Percentiles rank a stretch among this genome's conserved stretches.
These are phyloP conservation scores for Alternaria atra DNA, from an alignment of 2,329 filamentous ascomycete genomes.

Conservation along the genomic window DNA sequence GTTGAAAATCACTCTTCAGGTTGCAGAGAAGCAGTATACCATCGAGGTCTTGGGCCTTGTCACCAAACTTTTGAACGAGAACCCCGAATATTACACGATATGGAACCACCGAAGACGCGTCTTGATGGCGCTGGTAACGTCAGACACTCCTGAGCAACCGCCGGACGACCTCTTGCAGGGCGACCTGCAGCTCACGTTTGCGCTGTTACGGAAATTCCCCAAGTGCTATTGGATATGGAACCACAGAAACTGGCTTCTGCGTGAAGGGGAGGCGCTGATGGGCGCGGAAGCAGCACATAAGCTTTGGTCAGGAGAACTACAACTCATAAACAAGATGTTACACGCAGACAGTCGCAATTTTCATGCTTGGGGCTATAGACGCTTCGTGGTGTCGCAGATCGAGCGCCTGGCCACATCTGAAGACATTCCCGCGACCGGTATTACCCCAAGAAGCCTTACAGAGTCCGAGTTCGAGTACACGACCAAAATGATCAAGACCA, in stretches of 20 bases:
- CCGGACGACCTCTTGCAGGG: constrained; percentile 67
- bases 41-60: constrained; percentile 71
- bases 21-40: constrained; percentile 59
- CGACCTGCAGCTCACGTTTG: constrained; percentile 84
- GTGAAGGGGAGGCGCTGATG: constrained; percentile 73
- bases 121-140: constrained; percentile 68
- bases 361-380: constrained; percentile 93
- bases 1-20: constrained; percentile 36
- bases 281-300: constrained; percentile 63
- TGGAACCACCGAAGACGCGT: constrained; percentile 86
- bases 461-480: constrained; percentile 90
- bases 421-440: constrained; percentile 1
- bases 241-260: constrained; percentile 85
- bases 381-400: constrained; percentile 77
- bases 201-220: constrained; percentile 82
- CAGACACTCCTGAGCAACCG: constrained; percentile 29
- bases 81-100: constrained; percentile 90
- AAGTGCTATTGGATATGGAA: constrained; percentile 99
- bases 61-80: constrained; percentile 76
- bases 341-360: constrained; percentile 88
- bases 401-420: constrained; percentile 62
- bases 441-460: constrained; percentile 65
- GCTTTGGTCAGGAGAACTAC: constrained; percentile 87
- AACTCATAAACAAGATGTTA: constrained; percentile 87
- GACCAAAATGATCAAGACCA: constrained; percentile 82